Base-by-base conservation (phyloP, 2,329 filamentous ascomycete species). In the Herpotrichia juniperi region DNA sequence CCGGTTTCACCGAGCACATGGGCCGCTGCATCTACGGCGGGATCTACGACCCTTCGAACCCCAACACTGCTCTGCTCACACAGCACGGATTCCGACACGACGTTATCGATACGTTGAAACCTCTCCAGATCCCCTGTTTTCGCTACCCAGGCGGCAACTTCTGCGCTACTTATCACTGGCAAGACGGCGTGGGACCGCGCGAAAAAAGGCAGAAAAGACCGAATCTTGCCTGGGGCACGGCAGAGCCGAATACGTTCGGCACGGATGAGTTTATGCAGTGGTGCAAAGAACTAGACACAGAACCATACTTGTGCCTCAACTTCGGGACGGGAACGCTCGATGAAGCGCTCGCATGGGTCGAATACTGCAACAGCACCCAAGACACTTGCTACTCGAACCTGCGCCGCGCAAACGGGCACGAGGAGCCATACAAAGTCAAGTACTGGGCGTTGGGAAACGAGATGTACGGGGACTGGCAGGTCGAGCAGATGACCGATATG, bases 1-100 rank as follows among this genome's bases (percentile, higher is more conserved):
- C 87, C 48, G 89, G 89, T 14, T 93, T 93, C 73, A 89, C 86
- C 42, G 89, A 92, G 87, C 89, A 93, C 72, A 92, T 93, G 88
- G 89, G 89, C 62, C 83, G 89, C 55, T 93, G 89, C 77, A 91
- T 93, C 68, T 92, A 93, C 69, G 88, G 88, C 52, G 89, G 89
- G 52, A 87, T 93, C 67, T 92, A 90, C 73, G 89, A 92, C 62
- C 89, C 88, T 0, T 81, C 80, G n/a, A 90, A 85, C 69, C 75
- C 83, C 12, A 85, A 85, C 46, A 81, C 1, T 79, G 90, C 14
- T 84, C 87, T 1, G 87, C 91, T 87, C 61, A 87, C 91, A 61
- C 77, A 83, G 42, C 78, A 88, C 55, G 89, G 89, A 31, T 92
- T 89, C 76, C 85, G 89, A 35, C 88, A 80, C 53, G 89, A 93